phyloP scores from a whole-genome alignment of 2,329 filamentous ascomycete species.

The Ophiostoma piceae region DNA sequence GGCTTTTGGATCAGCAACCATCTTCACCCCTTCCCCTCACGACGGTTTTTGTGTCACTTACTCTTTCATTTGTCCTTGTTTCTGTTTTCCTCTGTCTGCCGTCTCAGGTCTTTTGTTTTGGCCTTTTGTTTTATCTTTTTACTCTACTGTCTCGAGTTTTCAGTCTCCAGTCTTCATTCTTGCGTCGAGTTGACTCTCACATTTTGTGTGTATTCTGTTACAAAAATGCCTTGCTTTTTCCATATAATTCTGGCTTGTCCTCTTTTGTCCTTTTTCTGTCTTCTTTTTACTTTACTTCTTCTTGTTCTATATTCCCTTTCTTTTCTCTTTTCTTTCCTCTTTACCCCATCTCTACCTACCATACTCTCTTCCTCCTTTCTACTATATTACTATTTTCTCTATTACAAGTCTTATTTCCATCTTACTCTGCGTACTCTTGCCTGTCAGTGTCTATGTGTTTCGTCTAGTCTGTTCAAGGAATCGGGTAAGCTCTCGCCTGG shows the following conservation, averaged over 20 bases:
- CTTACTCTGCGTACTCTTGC: neutral
- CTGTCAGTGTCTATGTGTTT: neutral
- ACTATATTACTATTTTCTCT: neutral
- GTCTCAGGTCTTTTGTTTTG: neutral
- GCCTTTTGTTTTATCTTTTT: neutral
- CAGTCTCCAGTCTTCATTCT: slow-evolving; percentile 12
- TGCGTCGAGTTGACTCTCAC: neutral
- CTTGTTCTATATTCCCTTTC: slow-evolving; percentile 23
- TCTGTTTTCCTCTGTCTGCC: neutral
- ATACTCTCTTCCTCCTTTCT: neutral
- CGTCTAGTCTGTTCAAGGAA: neutral
- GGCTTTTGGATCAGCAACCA: slow-evolving; percentile 14
- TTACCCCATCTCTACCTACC: neutral
- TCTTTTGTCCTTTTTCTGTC: neutral
- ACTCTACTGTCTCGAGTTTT: neutral
- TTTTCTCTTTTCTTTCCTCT: neutral
- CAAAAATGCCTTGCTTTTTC: slow-evolving; percentile 14
- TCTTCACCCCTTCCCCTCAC: neutral
- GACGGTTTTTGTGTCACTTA: slow-evolving; percentile 10
- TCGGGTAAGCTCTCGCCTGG: neutral
- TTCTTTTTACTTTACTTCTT: neutral
- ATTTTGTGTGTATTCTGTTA: slow-evolving; percentile 8
- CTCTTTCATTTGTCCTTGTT: neutral
- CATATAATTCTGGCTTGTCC: slow-evolving; percentile 14
- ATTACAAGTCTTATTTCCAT: neutral